A percentile compares a stretch with the other conserved stretches of the same genome.
These are phyloP conservation scores for Colletotrichum euphorbiae DNA, from an alignment of 2,329 filamentous ascomycete genomes.

Conservation along the genomic window DNA sequence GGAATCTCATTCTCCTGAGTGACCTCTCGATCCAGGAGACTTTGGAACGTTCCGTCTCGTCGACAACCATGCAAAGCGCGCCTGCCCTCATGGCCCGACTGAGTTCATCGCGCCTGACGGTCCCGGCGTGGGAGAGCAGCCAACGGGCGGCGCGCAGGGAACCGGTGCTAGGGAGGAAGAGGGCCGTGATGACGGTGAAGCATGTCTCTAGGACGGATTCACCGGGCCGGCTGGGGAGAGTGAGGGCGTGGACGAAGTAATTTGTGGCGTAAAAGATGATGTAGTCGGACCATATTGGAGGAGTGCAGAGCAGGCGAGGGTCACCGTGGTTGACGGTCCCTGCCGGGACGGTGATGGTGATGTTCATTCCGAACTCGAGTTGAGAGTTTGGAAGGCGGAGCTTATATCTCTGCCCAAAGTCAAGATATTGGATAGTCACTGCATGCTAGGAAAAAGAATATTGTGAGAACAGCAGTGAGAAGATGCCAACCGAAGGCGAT, in stretches of 20 bases:
- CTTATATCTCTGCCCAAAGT: background rate
- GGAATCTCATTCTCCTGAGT: conserved; percentile 30
- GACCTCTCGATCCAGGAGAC: conserved; percentile 33
- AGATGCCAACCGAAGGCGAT: background rate
- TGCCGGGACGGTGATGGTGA: conserved; percentile 24
- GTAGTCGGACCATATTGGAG: conserved; percentile 40
- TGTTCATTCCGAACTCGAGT: conserved; percentile 22
- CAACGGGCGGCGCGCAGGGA: conserved; percentile 37
- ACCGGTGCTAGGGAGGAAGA: conserved; percentile 41
- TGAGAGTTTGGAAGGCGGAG: background rate
- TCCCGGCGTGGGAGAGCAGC: conserved; percentile 32
- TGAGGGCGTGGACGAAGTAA: conserved; percentile 45
- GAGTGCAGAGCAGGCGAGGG: conserved; percentile 42
- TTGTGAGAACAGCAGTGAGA: too few species aligned
- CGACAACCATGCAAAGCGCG: conserved; percentile 43
- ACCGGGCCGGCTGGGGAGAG: conserved; percentile 41
- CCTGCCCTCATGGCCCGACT: conserved; percentile 40
- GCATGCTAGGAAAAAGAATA: background rate
- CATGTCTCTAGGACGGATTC: conserved; percentile 35
- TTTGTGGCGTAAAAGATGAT: conserved; percentile 44
- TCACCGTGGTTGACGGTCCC: conserved; percentile 38
- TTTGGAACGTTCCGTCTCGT: conserved; percentile 28
- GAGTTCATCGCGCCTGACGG: conserved; percentile 33
- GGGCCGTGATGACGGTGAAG: conserved; percentile 27
- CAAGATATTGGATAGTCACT: background rate